Conservation (phyloP, 1,284 basidiomycete genomes). For the Volvariella surrecta region DNA sequence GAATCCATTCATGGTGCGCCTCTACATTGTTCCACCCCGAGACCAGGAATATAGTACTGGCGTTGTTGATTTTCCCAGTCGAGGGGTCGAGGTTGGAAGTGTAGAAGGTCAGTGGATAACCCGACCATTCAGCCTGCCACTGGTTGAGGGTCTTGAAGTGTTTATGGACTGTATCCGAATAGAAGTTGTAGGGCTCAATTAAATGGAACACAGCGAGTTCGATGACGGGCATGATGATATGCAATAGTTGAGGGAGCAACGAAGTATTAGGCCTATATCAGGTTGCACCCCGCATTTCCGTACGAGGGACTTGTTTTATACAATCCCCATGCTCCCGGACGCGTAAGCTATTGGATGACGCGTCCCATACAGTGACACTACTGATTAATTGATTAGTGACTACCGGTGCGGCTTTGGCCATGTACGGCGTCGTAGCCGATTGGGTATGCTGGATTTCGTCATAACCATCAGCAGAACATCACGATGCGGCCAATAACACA, state of each 20-base stretch:
- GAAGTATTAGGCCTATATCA: background rate
- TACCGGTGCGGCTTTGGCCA: too few species aligned
- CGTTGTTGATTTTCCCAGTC: background rate
- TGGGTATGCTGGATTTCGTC: too few species aligned
- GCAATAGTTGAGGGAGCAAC: too few species aligned
- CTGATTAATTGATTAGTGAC: too few species aligned
- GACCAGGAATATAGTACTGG: conserved; percentile 26
- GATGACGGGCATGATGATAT: conserved; percentile 27
- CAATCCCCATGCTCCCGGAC: too few species aligned
- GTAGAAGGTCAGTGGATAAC: conserved; percentile 31
- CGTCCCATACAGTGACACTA: too few species aligned
- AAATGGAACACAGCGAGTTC: conserved; percentile 26
- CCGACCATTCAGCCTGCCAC: conserved; percentile 30
- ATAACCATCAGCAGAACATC: too few species aligned
- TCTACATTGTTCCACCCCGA: conserved; percentile 35
- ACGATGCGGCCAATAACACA: too few species aligned
- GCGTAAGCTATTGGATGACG: too few species aligned
- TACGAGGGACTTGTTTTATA: too few species aligned
- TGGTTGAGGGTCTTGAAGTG: conserved; percentile 19
- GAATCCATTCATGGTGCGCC: conserved; percentile 34
- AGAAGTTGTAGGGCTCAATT: conserved; percentile 16
- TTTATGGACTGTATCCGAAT: conserved; percentile 14
- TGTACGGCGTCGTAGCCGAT: too few species aligned
- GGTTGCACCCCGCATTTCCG: too few species aligned
- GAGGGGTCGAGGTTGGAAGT: conserved; percentile 13